phyloP scores from a whole-genome alignment of 2,329 filamentous ascomycete genomes.

The Rugonectria rugulosa region DNA sequence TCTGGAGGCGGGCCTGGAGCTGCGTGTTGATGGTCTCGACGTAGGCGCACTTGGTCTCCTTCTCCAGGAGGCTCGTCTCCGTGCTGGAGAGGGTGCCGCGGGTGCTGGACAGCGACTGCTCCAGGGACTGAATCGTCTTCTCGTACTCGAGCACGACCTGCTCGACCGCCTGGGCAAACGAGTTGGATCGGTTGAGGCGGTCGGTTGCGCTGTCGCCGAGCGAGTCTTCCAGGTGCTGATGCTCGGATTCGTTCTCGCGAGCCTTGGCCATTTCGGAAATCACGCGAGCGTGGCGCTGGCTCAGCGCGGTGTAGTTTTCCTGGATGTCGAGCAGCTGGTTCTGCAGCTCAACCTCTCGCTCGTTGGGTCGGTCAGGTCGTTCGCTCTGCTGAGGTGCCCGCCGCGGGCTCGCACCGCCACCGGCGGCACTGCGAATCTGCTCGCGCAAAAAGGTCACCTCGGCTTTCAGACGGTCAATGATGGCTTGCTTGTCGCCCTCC shows the following conservation, averaged over 20 bases:
- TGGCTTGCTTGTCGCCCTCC: slow-evolving; percentile 90
- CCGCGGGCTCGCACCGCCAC: slow-evolving; percentile 62
- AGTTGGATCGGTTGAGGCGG: slow-evolving; percentile 91
- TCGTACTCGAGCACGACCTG: slow-evolving; percentile 97
- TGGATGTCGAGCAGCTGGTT: slow-evolving; percentile 92
- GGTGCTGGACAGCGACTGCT: slow-evolving; percentile 90
- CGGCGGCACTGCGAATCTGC: slow-evolving; percentile 84
- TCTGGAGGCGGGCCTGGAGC: slow-evolving; percentile 88
- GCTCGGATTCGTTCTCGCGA: slow-evolving; percentile 72
- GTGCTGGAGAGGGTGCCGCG: slow-evolving; percentile 82
- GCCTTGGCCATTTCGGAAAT: slow-evolving; percentile 93
- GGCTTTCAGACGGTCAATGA: slow-evolving; percentile 92
- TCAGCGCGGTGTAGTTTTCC: slow-evolving; percentile 92
- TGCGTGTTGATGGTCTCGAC: slow-evolving; percentile 92
- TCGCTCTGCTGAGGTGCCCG: slow-evolving; percentile 68
- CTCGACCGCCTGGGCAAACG: slow-evolving; percentile 94
- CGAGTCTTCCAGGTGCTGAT: slow-evolving; percentile 61
- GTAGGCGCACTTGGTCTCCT: slow-evolving; percentile 92
- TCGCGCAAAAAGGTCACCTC: slow-evolving; percentile 94
- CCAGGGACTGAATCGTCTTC: slow-evolving; percentile 94
- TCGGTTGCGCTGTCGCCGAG: slow-evolving; percentile 83
- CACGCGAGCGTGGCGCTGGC: slow-evolving; percentile 91
- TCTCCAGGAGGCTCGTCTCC: slow-evolving; percentile 88
- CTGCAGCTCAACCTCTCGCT: slow-evolving; percentile 88
- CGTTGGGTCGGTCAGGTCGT: slow-evolving; percentile 78